Percentiles rank a stretch among this genome's conserved stretches.
phyloP scores from a whole-genome alignment of 148 eudicot species.

The Limonium bicolor region DNA sequence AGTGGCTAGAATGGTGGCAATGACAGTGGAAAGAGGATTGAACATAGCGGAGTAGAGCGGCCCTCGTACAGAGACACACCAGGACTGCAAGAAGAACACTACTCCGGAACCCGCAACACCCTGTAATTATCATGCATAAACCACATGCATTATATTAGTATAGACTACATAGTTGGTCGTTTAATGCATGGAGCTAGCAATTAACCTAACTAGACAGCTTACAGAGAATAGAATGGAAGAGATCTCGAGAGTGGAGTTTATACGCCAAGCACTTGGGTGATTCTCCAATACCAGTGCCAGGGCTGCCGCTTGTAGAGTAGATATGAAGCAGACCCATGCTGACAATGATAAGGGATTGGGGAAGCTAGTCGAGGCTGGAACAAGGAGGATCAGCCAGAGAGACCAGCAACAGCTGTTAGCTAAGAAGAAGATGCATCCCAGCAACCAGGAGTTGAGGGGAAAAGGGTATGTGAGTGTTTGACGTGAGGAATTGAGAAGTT shows the following conservation, averaged over 20 bases:
- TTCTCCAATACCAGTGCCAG: constrained; percentile 33
- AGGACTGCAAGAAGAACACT: constrained; percentile 40
- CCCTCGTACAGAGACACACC: constrained; percentile 52
- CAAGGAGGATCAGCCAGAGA: constrained; percentile 77
- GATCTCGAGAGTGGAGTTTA: constrained; percentile 36
- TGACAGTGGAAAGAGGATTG: constrained; percentile 49
- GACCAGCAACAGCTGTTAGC: constrained; percentile 58
- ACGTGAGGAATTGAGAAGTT: constrained; percentile 29
- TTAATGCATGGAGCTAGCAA: too few relatives aligned
- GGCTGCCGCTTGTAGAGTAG: constrained; percentile 40
- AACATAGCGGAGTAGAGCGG: constrained; percentile 77
- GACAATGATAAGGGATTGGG: constrained; percentile 58
- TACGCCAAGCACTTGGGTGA: constrained; percentile 33
- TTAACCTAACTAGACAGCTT: too few relatives aligned
- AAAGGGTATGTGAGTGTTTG: too few relatives aligned
- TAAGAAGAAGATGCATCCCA: constrained; percentile 58
- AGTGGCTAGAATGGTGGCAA: constrained; percentile 37
- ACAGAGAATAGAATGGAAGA: constrained; percentile 38
- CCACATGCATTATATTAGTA: too few relatives aligned
- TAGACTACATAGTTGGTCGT: too few relatives aligned
- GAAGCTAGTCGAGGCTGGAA: constrained; percentile 25
- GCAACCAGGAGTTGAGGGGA: constrained; percentile 28
- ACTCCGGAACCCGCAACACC: constrained; percentile 3
- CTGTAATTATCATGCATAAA: constrained; percentile 1
- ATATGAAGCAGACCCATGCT: constrained; percentile 63